A percentile compares a stretch with the other conserved stretches of the same genome.
Evolutionary conservation across 2,329 filamentous ascomycete species (phyloP).

Genomic region (Colletotrichum lentis): DNA sequence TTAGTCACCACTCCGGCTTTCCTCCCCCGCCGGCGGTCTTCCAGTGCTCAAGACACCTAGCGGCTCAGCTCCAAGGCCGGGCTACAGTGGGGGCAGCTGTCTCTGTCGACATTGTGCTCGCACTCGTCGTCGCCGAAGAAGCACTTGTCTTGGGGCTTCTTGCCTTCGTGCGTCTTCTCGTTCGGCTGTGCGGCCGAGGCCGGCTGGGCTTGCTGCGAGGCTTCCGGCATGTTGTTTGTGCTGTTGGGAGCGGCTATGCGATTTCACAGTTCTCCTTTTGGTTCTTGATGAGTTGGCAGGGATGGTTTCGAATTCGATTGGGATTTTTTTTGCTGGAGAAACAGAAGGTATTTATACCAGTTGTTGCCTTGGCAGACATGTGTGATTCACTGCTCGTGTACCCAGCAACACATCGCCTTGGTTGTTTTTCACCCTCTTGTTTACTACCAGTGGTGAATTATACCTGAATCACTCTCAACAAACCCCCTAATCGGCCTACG

Average conservation of each 20-base stretch:
- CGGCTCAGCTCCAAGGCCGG: not conserved
- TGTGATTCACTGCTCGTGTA: not conserved
- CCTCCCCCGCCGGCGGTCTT: rapidly evolving
- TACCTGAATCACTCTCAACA: not conserved
- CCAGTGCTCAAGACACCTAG: not conserved
- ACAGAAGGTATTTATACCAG: not conserved
- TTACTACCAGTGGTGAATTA: rapidly evolving
- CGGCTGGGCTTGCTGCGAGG: not conserved
- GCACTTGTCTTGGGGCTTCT: not conserved
- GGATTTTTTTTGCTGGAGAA: not conserved
- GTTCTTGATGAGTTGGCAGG: not conserved
- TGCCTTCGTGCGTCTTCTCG: not conserved
- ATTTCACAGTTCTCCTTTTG: too few relatives aligned
- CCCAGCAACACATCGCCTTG: too few relatives aligned
- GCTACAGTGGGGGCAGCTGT: conserved; percentile 1
- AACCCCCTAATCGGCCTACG: too few relatives aligned
- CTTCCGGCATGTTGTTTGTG: too few relatives aligned
- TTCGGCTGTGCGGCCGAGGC: not conserved
- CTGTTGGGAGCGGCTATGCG: not conserved
- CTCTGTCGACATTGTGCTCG: not conserved
- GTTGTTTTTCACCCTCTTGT: too few relatives aligned
- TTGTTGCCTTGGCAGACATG: too few relatives aligned
- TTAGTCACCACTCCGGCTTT: too few relatives aligned
- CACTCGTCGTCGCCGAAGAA: not conserved
- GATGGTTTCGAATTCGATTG: rapidly evolving